phyloP scores from a whole-genome alignment of 305 asterid species.

The Striga hermonthica region DNA sequence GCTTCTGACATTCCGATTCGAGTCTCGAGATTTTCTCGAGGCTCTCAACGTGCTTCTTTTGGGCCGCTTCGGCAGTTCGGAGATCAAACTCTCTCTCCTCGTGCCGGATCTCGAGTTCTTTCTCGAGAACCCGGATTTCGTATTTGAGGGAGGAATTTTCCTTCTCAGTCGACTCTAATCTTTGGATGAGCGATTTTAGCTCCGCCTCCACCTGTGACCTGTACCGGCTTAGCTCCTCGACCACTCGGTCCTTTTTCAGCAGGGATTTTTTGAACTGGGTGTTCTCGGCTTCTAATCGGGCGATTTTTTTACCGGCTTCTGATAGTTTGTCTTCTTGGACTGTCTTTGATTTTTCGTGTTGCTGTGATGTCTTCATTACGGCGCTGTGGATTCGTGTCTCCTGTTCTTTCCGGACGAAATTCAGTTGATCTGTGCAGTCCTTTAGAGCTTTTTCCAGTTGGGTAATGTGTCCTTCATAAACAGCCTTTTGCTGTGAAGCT shows the following conservation, averaged over 20 bases:
- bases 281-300: constrained; percentile 59
- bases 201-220: constrained; percentile 52
- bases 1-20: constrained; percentile 40
- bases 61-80: constrained; percentile 60
- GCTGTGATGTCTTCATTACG: constrained; percentile 47
- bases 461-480: constrained; percentile 54
- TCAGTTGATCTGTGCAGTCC: constrained; percentile 85
- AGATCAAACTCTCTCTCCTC: constrained; percentile 74
- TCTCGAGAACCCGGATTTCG: constrained; percentile 72
- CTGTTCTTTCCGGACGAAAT: constrained; percentile 67
- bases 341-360: constrained; percentile 44
- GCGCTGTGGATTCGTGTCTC: constrained; percentile 63
- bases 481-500: constrained; percentile 54
- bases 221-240: constrained; percentile 53
- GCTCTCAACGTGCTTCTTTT: constrained; percentile 28
- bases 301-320: constrained; percentile 46
- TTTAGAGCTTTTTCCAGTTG: constrained; percentile 80
- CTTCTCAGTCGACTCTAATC: constrained; percentile 64
- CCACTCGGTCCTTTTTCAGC: constrained; percentile 61
- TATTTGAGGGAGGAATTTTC: constrained; percentile 71
- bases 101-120: constrained; percentile 73
- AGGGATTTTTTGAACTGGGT: constrained; percentile 56
- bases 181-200: constrained; percentile 45
- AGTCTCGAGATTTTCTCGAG: constrained; percentile 37
- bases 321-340: constrained; percentile 46